Conservation (phyloP, 345 rosid genomes). For the Microcos paniculata region DNA sequence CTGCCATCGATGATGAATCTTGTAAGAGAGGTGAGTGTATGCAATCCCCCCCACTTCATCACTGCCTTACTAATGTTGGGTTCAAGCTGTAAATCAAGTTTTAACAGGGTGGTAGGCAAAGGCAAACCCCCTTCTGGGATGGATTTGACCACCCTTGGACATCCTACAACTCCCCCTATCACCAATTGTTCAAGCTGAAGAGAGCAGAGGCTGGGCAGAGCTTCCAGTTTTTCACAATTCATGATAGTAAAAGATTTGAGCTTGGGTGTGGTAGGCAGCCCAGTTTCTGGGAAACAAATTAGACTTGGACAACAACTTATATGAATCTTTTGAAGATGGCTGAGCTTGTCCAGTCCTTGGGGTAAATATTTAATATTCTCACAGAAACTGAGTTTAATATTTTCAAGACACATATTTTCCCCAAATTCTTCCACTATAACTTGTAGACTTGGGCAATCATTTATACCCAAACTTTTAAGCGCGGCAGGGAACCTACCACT, state of each 20-base stretch:
- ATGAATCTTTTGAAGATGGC: background rate
- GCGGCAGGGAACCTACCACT: background rate
- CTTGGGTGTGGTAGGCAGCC: background rate
- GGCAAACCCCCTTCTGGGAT: background rate
- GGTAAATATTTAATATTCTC: background rate
- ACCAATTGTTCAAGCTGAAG: background rate
- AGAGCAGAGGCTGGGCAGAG: background rate
- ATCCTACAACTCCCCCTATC: too few relatives aligned
- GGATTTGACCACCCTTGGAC: background rate
- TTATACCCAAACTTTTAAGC: background rate
- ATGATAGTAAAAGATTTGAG: background rate
- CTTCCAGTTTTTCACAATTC: background rate
- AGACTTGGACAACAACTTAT: background rate
- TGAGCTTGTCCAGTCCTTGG: background rate
- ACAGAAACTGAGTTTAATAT: too few relatives aligned
- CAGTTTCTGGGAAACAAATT: background rate
- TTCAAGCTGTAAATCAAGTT: background rate
- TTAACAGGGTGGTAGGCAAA: background rate
- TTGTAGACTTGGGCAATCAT: too few relatives aligned
- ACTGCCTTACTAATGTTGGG: background rate
- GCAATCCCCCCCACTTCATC: background rate
- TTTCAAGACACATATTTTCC: too few relatives aligned
- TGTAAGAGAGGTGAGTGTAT: background rate
- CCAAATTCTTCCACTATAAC: too few relatives aligned
- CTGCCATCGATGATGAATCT: background rate